Base-by-base conservation (phyloP, 2,329 filamentous ascomycete species). In the Colletotrichum eleusines region DNA sequence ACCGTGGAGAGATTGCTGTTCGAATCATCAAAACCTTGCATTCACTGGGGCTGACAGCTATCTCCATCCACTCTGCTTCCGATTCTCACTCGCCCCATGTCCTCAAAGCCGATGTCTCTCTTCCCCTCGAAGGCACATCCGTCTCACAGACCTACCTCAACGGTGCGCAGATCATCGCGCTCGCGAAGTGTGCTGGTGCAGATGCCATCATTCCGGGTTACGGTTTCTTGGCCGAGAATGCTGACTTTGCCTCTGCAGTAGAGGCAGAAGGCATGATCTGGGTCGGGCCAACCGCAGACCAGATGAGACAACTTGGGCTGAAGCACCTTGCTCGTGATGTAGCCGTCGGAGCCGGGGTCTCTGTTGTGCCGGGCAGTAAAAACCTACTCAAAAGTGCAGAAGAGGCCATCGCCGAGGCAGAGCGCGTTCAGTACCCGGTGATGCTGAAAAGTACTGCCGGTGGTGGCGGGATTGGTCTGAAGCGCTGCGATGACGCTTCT, bases 1-100 rank as follows among this genome's bases (percentile, higher is more conserved):
- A 94, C 76, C 85, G 92, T 73, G 92, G 91, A 72, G 91, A 94
- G 76, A 94, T 94, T 74, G 92, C 92, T 28, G 82, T 93, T 79
- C 88, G 92, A 67, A 91, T 94, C 48, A 89, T 90, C 72, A 84
- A 86, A 57, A 93, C 92, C 23, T 88, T 92, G 23, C 85, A 88
- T 20, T 86, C 89, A 72, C 87, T 92, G 76, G 90, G 90, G 33
- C 89, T 94, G 74, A 85, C 86, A 54, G 90, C 91, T 12, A 91
- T 92, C 5, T 91, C 91, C 0, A 85, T 94, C 60, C 94, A 93
- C 78, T 92, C 92, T 6, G 87, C 75, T 7, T 72, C 70, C 5
- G 92, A 94, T 78, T 85, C 87, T 40, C 82, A 81, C 70, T 87
- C 91, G n/a, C 89, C 91, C 72, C 92, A 94, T 80, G 91, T 91